phyloP scores from a whole-genome alignment of 768 basidiomycete genomes.

The Pleurotus sapidus region DNA sequence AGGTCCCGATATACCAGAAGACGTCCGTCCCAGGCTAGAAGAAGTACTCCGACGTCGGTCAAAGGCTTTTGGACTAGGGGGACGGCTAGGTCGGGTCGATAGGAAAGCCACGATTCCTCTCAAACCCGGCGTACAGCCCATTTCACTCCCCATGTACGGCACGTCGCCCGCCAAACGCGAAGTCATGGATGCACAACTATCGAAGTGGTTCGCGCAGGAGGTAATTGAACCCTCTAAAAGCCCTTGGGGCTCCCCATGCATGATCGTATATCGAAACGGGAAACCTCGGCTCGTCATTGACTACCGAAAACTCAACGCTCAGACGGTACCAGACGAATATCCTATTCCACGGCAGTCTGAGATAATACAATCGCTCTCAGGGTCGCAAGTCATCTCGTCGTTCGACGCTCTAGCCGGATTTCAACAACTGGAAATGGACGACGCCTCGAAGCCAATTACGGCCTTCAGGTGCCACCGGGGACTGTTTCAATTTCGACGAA shows the following conservation, averaged over 20 bases:
- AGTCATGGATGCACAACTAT: slow-evolving; percentile 26
- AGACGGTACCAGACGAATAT: slow-evolving; percentile 15
- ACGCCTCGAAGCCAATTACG: slow-evolving; percentile 26
- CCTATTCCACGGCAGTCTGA: slow-evolving; percentile 20
- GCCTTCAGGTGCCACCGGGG: slow-evolving; percentile 32
- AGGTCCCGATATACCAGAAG: slow-evolving; percentile 13
- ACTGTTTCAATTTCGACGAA: too few relatives aligned
- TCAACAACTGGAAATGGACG: slow-evolving; percentile 30
- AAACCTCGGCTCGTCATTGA: slow-evolving; percentile 35
- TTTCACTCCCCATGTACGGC: slow-evolving; percentile 21
- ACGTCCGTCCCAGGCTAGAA: slow-evolving; percentile 8
- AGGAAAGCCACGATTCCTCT: slow-evolving; percentile 21
- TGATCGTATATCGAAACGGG: slow-evolving; percentile 32
- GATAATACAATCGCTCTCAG: slow-evolving; percentile 26
- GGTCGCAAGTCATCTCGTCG: slow-evolving; percentile 26
- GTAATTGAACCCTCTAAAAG: slow-evolving; percentile 38
- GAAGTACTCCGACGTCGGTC: slow-evolving; percentile 13
- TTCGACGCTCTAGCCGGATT: slow-evolving; percentile 38
- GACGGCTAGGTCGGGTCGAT: slow-evolving; percentile 23
- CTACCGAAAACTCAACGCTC: background rate
- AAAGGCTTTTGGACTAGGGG: slow-evolving; percentile 27
- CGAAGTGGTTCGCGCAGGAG: slow-evolving; percentile 26
- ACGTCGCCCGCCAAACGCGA: slow-evolving; percentile 24
- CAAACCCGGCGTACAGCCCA: slow-evolving; percentile 19
- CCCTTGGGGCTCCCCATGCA: slow-evolving; percentile 30